Conservation (phyloP, 306 rosid genomes). For the Gleditsia sinensis region DNA sequence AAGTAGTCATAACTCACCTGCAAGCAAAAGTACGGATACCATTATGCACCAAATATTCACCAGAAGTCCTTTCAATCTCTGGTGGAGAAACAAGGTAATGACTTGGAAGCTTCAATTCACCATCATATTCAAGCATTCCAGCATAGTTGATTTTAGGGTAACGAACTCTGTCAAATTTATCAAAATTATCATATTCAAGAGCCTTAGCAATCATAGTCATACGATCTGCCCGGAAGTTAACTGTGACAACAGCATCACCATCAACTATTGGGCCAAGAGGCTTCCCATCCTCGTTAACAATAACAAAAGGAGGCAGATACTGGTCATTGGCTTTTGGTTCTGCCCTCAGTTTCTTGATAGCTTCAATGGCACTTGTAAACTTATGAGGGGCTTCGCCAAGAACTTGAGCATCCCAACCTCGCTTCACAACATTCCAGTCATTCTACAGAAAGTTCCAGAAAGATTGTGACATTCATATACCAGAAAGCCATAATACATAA, state of each 20-base stretch:
- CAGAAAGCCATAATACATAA: background rate
- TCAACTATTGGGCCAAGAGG: slow-evolving; percentile 90
- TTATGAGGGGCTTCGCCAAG: slow-evolving; percentile 94
- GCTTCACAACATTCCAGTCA: slow-evolving; percentile 89
- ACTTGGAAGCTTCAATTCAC: slow-evolving; percentile 89
- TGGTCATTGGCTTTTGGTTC: slow-evolving; percentile 79
- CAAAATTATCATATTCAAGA: slow-evolving; percentile 79
- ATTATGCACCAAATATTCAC: slow-evolving; percentile 87
- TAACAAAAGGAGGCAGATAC: slow-evolving; percentile 88
- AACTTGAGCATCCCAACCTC: slow-evolving; percentile 99
- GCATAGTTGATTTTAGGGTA: slow-evolving; percentile 82
- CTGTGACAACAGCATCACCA: slow-evolving; percentile 94
- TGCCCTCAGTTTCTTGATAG: slow-evolving; percentile 70
- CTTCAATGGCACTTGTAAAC: slow-evolving; percentile 75
- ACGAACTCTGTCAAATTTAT: slow-evolving; percentile 85
- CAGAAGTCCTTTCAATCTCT: slow-evolving; percentile 92
- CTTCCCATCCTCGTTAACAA: slow-evolving; percentile 74
- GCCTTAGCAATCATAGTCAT: slow-evolving; percentile 93
- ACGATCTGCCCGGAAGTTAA: slow-evolving; percentile 92
- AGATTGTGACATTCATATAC: background rate
- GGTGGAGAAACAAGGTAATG: slow-evolving; percentile 92
- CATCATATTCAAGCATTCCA: slow-evolving; percentile 96
- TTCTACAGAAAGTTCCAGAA: slow-evolving; percentile 54
- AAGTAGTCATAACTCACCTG: slow-evolving; percentile 55
- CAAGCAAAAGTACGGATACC: slow-evolving; percentile 90